Conservation (phyloP, 1,284 basidiomycete species). For the Cutaneotrichosporon dermatis region DNA sequence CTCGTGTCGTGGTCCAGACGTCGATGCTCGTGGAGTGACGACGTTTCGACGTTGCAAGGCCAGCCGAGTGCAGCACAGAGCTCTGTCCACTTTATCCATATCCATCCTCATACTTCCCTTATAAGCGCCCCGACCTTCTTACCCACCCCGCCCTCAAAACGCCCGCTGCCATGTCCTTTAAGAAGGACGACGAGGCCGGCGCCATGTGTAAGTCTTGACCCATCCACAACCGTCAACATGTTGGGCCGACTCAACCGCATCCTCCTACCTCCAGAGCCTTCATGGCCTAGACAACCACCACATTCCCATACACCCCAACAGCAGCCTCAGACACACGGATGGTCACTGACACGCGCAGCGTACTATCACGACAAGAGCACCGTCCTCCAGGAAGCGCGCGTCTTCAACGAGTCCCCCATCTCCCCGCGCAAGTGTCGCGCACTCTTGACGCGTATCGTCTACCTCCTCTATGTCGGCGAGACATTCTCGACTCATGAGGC, state of each 20-base stretch:
- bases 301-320: neutral
- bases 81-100: neutral
- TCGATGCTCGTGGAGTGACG: no score
- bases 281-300: neutral
- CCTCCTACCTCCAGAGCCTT: neutral
- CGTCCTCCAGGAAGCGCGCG: conserved; percentile 94
- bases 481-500: conserved; percentile 94
- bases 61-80: neutral
- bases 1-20: neutral
- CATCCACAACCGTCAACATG: neutral
- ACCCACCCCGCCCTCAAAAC: neutral
- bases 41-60: neutral
- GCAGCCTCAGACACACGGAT: neutral
- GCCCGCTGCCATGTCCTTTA: conserved; percentile 57
- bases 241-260: neutral
- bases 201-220: conserved; percentile 37
- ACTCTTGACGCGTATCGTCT: conserved; percentile 92
- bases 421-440: conserved; percentile 94
- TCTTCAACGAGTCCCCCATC: conserved; percentile 99
- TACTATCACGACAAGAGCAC: conserved; percentile 83
- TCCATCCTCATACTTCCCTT: neutral
- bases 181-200: conserved; percentile 88
- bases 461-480: conserved; percentile 94
- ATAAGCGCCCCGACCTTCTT: neutral
- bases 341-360: conserved; percentile 25